These are phyloP conservation scores for Argentina anserina DNA, from an alignment of 306 rosid species.

Conservation along the genomic window DNA sequence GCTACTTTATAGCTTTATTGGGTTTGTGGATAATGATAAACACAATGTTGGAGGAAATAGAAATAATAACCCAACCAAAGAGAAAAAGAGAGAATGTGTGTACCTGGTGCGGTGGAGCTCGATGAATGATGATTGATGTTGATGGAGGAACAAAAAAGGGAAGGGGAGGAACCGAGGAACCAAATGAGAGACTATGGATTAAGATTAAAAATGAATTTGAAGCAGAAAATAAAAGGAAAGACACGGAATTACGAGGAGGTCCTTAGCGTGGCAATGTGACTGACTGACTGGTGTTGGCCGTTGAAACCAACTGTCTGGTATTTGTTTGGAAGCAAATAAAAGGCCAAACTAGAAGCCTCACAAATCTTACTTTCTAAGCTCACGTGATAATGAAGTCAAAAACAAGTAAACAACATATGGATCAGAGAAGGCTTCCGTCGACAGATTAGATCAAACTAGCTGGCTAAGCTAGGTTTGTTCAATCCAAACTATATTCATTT, in stretches of 20 bases:
- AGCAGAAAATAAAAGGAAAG: constrained; percentile 5
- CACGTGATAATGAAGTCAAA: too few relatives aligned
- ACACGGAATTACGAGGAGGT: constrained; percentile 37
- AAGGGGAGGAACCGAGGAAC: constrained; percentile 14
- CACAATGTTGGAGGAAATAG: not conserved
- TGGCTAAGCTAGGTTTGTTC: too few relatives aligned
- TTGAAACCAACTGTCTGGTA: constrained; percentile 42
- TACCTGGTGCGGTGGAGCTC: constrained; percentile 50
- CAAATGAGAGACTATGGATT: constrained; percentile 23
- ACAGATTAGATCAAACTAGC: too few relatives aligned
- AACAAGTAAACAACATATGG: too few relatives aligned
- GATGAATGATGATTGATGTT: constrained; percentile 13
- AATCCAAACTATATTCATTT: too few relatives aligned
- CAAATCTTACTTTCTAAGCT: too few relatives aligned
- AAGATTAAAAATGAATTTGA: constrained; percentile 18
- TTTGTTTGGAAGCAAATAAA: constrained; percentile 31
- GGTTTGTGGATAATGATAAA: not conserved
- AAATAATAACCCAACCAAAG: not conserved
- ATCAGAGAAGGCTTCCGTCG: too few relatives aligned
- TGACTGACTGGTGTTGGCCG: constrained; percentile 48
- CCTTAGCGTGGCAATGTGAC: constrained; percentile 11
- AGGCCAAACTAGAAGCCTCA: constrained; percentile 2
- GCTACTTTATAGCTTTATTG: not conserved
- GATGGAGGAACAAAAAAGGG: constrained; percentile 29
- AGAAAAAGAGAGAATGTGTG: not conserved